phyloP scores from a whole-genome alignment of 108 stramenopile genomes.

The Epithemia pelagica region DNA sequence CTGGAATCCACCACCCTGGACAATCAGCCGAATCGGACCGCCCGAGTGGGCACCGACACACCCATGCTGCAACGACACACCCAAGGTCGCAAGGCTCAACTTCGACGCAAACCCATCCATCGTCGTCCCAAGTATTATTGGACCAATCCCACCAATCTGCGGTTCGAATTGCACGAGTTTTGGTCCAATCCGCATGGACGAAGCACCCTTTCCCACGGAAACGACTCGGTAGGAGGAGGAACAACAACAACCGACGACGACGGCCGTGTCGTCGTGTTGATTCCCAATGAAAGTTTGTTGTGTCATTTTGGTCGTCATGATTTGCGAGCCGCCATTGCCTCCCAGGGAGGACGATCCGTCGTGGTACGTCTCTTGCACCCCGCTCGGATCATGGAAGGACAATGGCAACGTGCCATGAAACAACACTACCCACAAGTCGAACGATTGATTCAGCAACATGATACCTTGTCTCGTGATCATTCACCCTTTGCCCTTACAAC shows the following conservation, averaged over 20 bases:
- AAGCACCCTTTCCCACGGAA: not conserved
- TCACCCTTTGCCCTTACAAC: constrained; percentile 20
- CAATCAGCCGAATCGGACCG: too few relatives aligned
- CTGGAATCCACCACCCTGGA: too few relatives aligned
- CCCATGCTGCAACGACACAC: too few relatives aligned
- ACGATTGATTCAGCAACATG: constrained; percentile 18
- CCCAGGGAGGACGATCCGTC: constrained; percentile 34
- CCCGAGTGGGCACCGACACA: too few relatives aligned
- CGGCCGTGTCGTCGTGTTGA: constrained; percentile 7
- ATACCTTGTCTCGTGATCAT: not conserved
- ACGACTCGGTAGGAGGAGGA: not conserved
- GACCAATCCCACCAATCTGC: constrained; percentile 38
- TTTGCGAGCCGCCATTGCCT: constrained; percentile 43
- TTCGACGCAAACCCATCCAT: constrained; percentile 23
- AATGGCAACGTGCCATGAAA: constrained; percentile 49
- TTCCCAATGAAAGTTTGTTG: constrained; percentile 56
- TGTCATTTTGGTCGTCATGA: constrained; percentile 58
- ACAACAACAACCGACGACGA: not conserved
- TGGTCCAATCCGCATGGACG: constrained; percentile 23
- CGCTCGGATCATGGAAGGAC: constrained; percentile 48
- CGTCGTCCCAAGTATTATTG: constrained; percentile 51
- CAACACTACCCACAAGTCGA: constrained; percentile 17
- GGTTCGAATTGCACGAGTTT: constrained; percentile 30
- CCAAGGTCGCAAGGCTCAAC: constrained; percentile 5
- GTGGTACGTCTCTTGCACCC: constrained; percentile 23